Evolutionary conservation across 1,139 yeast species (phyloP).

Genomic region (Lodderomyces beijingensis): DNA sequence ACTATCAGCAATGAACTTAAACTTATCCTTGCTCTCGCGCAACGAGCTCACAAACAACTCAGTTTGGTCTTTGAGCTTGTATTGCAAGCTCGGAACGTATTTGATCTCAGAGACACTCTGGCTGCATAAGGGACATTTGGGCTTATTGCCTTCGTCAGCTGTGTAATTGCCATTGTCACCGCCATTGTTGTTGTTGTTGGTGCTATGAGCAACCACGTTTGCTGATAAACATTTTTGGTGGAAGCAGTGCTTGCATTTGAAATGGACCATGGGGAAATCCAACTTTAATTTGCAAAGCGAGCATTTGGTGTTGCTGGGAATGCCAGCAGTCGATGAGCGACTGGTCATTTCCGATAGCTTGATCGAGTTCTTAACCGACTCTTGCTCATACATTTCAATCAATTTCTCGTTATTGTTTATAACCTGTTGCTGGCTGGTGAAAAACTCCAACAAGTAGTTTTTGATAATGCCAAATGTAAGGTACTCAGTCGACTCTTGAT

Average conservation of each 20-base stretch:
- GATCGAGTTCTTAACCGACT: slow-evolving; percentile 52
- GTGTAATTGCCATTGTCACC: slow-evolving; percentile 2
- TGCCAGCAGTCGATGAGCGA: slow-evolving; percentile 58
- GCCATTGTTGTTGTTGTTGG: neutral
- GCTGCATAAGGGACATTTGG: slow-evolving; percentile 68
- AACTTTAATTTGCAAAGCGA: slow-evolving; percentile 63
- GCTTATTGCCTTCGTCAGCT: slow-evolving; percentile 16
- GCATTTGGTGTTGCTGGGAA: slow-evolving; percentile 69
- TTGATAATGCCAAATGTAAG: slow-evolving; percentile 74
- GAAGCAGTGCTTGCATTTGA: slow-evolving; percentile 81
- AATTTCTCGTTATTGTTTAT: slow-evolving; percentile 65
- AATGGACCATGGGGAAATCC: slow-evolving; percentile 80
- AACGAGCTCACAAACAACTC: slow-evolving; percentile 62
- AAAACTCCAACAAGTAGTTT: slow-evolving; percentile 60
- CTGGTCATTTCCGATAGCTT: slow-evolving; percentile 53
- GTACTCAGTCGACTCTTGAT: slow-evolving; percentile 39
- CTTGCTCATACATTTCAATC: slow-evolving; percentile 63
- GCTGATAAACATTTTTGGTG: slow-evolving; percentile 78
- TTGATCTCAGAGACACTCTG: slow-evolving; percentile 64
- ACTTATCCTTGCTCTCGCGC: slow-evolving; percentile 58
- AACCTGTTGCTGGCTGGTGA: slow-evolving; percentile 60
- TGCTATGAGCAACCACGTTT: slow-evolving; percentile 19
- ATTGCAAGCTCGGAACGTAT: slow-evolving; percentile 56
- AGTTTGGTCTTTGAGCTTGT: slow-evolving; percentile 51
- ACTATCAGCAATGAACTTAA: slow-evolving; percentile 73